These are phyloP conservation scores for Xylariaceae sp. DNA, from an alignment of 2,329 filamentous ascomycete genomes.

Conservation along the genomic window DNA sequence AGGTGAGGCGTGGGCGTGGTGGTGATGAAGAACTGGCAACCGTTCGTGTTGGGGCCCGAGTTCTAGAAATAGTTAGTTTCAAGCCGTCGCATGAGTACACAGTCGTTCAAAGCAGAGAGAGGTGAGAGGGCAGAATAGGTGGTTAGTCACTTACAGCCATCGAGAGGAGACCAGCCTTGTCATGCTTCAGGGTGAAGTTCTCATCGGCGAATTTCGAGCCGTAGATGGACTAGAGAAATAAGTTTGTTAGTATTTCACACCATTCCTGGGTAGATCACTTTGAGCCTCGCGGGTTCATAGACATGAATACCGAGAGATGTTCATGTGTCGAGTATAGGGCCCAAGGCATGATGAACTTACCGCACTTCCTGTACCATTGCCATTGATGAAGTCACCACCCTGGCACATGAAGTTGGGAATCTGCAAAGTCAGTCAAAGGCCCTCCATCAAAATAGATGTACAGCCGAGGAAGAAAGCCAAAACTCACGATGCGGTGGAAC, in stretches of 20 bases:
- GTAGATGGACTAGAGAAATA: constrained; percentile 60
- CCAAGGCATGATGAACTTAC: constrained; percentile 16
- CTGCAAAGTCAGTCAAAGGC: constrained; percentile 38
- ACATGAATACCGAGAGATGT: too few relatives aligned
- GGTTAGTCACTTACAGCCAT: constrained; percentile 69
- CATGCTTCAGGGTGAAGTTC: constrained; percentile 78
- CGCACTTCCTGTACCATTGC: constrained; percentile 82
- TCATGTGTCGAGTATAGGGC: background rate
- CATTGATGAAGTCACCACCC: constrained; percentile 91
- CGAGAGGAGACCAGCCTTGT: constrained; percentile 71
- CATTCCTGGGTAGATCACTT: background rate
- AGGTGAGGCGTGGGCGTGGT: constrained; percentile 81
- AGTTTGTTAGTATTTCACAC: background rate
- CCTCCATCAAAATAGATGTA: background rate
- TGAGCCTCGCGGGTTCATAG: too few relatives aligned
- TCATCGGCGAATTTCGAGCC: constrained; percentile 86
- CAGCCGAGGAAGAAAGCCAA: background rate
- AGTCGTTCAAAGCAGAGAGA: background rate
- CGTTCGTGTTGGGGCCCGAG: constrained; percentile 86
- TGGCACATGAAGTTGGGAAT: constrained; percentile 98
- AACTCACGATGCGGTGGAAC: constrained; percentile 83
- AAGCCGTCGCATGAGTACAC: background rate
- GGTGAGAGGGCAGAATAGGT: background rate
- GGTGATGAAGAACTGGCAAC: constrained; percentile 96
- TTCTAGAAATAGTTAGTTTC: constrained; percentile 51